Evolutionary conservation across 495 filamentous ascomycete species (phyloP).

Genomic region (Neurospora hispaniola): DNA sequence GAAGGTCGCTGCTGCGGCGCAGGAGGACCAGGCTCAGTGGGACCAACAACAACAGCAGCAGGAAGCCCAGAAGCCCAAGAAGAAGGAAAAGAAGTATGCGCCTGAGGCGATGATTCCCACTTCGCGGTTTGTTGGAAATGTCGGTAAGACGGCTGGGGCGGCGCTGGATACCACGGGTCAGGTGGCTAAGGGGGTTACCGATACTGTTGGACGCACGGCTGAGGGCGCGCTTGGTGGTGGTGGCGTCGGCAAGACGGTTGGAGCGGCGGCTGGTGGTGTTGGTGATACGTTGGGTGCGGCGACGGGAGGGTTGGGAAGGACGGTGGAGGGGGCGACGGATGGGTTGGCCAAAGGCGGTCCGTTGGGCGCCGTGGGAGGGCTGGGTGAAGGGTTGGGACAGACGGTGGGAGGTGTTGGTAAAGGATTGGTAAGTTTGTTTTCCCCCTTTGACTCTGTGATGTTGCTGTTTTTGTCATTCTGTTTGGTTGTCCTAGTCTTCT

Average conservation of each 20-base stretch:
- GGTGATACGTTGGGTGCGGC: slow-evolving; percentile 7
- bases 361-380: slow-evolving; percentile 13
- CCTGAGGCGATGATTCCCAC: slow-evolving; percentile 15
- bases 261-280: slow-evolving; percentile 1
- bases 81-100: slow-evolving; percentile 16
- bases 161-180: not conserved
- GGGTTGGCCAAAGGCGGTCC: slow-evolving; percentile 16
- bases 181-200: slow-evolving; percentile 4
- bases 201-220: slow-evolving; percentile 7
- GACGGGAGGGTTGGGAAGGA: slow-evolving; percentile 4
- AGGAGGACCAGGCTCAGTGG: not conserved
- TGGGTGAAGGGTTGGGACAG: slow-evolving; percentile 14
- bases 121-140: slow-evolving; percentile 4
- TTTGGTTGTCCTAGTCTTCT: not conserved
- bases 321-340: slow-evolving; percentile 13
- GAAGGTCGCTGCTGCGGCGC: not conserved
- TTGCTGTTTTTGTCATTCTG: not conserved
- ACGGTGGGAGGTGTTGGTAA: slow-evolving; percentile 17
- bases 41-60: not conserved
- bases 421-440: slow-evolving; percentile 6
- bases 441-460: not conserved
- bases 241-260: slow-evolving; percentile 7
- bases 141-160: not conserved
- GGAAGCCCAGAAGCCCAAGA: slow-evolving; percentile 2
- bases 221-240: not conserved